Conservation (phyloP, 345 rosid genomes). For the Eucalyptus tenuipes region DNA sequence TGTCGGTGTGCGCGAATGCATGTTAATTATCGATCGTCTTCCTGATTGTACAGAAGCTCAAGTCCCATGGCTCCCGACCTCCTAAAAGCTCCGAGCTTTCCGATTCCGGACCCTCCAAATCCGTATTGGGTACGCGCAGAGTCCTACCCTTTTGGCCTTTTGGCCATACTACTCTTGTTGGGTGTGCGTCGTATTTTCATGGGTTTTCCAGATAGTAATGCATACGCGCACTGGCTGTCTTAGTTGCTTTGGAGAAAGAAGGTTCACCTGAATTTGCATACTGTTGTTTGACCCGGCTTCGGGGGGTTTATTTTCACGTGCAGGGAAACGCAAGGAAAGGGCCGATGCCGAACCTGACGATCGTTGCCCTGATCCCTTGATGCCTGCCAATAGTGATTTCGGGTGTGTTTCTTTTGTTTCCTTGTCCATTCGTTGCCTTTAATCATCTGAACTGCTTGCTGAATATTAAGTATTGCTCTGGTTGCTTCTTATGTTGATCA, state of each 20-base stretch:
- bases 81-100: slow-evolving; percentile 2
- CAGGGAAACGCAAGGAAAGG: slow-evolving; percentile 88
- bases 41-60: slow-evolving; percentile 42
- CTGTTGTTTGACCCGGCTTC: neutral
- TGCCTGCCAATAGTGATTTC: slow-evolving; percentile 54
- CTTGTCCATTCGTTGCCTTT: neutral
- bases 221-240: neutral
- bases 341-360: slow-evolving; percentile 26
- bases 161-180: neutral
- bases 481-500: neutral
- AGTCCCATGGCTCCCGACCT: slow-evolving; percentile 16
- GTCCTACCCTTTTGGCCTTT: neutral
- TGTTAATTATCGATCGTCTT: neutral
- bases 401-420: slow-evolving; percentile 32
- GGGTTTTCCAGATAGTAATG: neutral
- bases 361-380: slow-evolving; percentile 35
- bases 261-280: neutral
- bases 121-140: slow-evolving; percentile 35
- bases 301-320: neutral
- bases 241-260: neutral
- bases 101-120: slow-evolving; percentile 15
- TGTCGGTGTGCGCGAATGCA: neutral
- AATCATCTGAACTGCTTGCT: neutral
- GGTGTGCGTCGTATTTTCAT: neutral
- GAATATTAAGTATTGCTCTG: neutral